These are phyloP conservation scores for Aspergillus mulundensis DNA, from an alignment of 495 filamentous ascomycete genomes.

Conservation along the genomic window DNA sequence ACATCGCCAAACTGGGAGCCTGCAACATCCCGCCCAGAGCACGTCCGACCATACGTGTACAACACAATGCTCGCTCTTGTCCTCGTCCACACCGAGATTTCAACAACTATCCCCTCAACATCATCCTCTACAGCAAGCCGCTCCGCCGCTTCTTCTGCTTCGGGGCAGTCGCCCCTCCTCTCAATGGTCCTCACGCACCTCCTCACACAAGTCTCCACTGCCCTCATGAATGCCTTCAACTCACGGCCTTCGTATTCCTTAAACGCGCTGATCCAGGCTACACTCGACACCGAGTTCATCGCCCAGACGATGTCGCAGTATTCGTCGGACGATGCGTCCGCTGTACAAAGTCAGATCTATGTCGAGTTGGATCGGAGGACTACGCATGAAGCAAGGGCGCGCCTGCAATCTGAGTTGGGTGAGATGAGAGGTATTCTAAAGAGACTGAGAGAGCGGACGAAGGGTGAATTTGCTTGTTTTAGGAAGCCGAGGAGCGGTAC, in stretches of 20 bases:
- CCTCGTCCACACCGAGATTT: constrained; percentile 85
- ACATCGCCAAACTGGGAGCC: constrained; percentile 67
- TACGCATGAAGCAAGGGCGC: constrained; percentile 72
- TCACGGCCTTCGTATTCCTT: constrained; percentile 64
- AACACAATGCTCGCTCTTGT: constrained; percentile 76
- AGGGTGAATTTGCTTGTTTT: constrained; percentile 82
- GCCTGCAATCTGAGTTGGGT: constrained; percentile 78
- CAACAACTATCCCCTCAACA: constrained; percentile 59
- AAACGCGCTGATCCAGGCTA: constrained; percentile 89
- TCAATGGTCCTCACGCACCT: constrained; percentile 72
- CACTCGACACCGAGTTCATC: constrained; percentile 93
- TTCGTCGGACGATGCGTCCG: constrained; percentile 74
- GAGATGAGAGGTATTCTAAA: constrained; percentile 86
- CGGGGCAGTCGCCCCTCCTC: constrained; percentile 57
- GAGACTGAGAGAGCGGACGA: constrained; percentile 73
- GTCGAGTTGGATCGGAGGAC: constrained; percentile 81
- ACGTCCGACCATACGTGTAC: constrained; percentile 86
- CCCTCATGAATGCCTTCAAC: constrained; percentile 69
- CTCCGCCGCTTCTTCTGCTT: constrained; percentile 35
- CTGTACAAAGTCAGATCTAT: constrained; percentile 83
- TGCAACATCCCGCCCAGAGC: constrained; percentile 56
- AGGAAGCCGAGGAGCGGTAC: constrained; percentile 43
- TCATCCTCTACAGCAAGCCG: constrained; percentile 26
- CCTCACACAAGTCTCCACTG: constrained; percentile 67
- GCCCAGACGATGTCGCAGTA: constrained; percentile 87